A percentile compares a stretch with the other conserved stretches of the same genome.
These are phyloP conservation scores for Stemphylium vesicarium DNA, from an alignment of 2,329 filamentous ascomycete genomes.

Conservation along the genomic window DNA sequence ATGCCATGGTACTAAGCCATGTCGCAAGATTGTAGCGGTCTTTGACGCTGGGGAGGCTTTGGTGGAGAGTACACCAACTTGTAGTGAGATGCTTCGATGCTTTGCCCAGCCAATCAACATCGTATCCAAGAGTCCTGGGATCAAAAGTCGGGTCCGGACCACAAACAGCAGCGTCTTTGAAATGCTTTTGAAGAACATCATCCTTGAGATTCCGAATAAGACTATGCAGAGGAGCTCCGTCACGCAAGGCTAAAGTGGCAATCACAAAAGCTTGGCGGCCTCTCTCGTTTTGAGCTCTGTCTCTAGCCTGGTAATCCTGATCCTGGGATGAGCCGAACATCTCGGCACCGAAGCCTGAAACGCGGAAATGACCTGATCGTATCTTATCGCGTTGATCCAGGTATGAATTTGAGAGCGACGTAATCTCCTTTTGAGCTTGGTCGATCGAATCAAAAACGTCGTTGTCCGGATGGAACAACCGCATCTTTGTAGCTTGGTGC, in stretches of 20 bases:
- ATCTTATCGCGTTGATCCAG: constrained; percentile 39
- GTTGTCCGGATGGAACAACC: constrained; percentile 20
- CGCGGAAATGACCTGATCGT: constrained; percentile 37
- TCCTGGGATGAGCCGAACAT: constrained; percentile 29
- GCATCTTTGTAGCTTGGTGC: constrained; percentile 21
- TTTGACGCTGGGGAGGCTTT: background rate
- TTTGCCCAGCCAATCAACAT: constrained; percentile 29
- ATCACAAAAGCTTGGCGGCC: constrained; percentile 19
- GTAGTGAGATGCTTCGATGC: constrained; percentile 11
- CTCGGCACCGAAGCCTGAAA: constrained; percentile 44
- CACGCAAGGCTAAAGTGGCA: constrained; percentile 25
- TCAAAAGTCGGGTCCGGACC: constrained; percentile 2
- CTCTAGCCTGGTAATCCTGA: constrained; percentile 26
- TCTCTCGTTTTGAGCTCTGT: constrained; percentile 7
- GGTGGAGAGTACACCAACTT: constrained; percentile 35
- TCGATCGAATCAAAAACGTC: constrained; percentile 5
- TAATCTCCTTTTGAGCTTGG: background rate
- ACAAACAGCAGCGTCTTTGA: constrained; percentile 6
- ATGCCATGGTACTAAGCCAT: constrained; percentile 38
- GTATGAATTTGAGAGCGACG: constrained; percentile 12
- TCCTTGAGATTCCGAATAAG: constrained; percentile 7
- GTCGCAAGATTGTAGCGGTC: constrained; percentile 28
- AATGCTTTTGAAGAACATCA: constrained; percentile 11
- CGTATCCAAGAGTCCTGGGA: constrained; percentile 20
- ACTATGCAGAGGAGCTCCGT: constrained; percentile 16